phyloP scores from a whole-genome alignment of 1,284 basidiomycete genomes.

The Cutaneotrichosporon mucoides region DNA sequence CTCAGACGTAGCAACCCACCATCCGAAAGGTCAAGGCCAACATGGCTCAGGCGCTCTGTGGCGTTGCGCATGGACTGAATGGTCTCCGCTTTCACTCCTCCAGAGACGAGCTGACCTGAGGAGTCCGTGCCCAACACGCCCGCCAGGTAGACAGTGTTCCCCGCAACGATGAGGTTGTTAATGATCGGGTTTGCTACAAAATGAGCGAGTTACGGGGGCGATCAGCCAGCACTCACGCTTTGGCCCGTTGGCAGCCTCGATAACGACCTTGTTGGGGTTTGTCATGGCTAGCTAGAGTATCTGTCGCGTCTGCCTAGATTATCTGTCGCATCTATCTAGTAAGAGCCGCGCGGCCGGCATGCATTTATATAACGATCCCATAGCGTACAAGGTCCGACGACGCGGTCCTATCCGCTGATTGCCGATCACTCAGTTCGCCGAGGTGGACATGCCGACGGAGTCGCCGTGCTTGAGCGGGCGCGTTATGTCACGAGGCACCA shows the following conservation, averaged over 20 bases:
- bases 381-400: too few relatives aligned
- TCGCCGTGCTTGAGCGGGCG: too few relatives aligned
- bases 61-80: constrained; percentile 66
- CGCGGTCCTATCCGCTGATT: too few relatives aligned
- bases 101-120: constrained; percentile 65
- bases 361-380: too few relatives aligned
- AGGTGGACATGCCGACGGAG: too few relatives aligned
- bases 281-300: background rate
- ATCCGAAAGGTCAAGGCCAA: constrained; percentile 19
- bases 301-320: background rate
- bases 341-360: too few relatives aligned
- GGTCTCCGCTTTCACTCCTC: constrained; percentile 68
- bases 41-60: constrained; percentile 45
- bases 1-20: constrained; percentile 1
- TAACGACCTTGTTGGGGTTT: constrained; percentile 3
- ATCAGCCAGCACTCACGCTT: background rate
- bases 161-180: constrained; percentile 13
- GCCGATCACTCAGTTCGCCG: too few relatives aligned
- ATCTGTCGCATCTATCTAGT: too few relatives aligned
- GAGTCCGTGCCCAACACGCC: constrained; percentile 52
- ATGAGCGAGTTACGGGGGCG: too few relatives aligned
- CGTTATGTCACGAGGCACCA: too few relatives aligned
- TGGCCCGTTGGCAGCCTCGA: constrained; percentile 1
- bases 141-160: constrained; percentile 18
- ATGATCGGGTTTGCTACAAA: constrained; percentile 9